Percentiles rank a stretch among this genome's conserved stretches.
Conservation (phyloP, 192 early-diverging fungal species). For the Piromyces finnis region DNA sequence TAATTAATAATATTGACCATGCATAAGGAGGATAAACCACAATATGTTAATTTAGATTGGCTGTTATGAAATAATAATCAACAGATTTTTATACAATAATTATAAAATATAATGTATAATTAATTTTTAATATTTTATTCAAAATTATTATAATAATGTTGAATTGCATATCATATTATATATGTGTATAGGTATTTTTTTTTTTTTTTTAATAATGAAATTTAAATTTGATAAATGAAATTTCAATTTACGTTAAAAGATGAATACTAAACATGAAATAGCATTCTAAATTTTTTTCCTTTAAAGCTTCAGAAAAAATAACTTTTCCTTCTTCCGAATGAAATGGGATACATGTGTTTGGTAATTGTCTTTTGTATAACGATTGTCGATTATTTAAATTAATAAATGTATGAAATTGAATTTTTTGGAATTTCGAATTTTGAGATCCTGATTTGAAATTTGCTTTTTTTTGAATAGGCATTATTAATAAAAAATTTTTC, state of each 20-base stretch:
- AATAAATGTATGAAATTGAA: neutral
- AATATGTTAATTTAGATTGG: neutral
- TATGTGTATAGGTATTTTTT: no score
- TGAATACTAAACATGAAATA: neutral
- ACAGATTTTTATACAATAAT: no score
- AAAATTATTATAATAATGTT: no score
- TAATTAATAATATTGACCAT: no score
- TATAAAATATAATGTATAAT: no score
- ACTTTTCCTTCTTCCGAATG: neutral
- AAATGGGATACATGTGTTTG: neutral
- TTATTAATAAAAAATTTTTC: no score
- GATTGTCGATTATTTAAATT: neutral
- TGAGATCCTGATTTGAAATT: neutral
- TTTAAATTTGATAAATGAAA: no score
- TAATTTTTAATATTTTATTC: no score
- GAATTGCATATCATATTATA: no score
- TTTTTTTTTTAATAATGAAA: no score
- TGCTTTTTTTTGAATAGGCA: neutral
- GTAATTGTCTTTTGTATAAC: neutral
- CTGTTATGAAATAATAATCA: neutral
- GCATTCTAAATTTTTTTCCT: neutral
- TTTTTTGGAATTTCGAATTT: neutral
- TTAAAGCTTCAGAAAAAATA: neutral
- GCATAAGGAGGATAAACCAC: neutral
- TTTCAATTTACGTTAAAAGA: neutral